phyloP scores from a whole-genome alignment of 495 filamentous ascomycete species.

The Penicillium parvum region DNA sequence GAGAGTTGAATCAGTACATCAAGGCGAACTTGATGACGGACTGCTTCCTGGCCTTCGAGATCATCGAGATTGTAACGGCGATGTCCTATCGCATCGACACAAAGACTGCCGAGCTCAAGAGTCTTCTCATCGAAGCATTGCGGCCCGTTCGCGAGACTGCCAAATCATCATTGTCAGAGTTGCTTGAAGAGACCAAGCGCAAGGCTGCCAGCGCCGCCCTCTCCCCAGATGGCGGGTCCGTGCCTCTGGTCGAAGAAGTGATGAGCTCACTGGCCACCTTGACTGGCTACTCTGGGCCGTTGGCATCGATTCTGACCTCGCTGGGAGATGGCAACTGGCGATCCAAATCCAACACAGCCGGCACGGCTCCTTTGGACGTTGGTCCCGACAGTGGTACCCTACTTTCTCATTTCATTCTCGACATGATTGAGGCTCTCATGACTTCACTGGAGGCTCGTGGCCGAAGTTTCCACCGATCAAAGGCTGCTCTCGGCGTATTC shows the following conservation, averaged over 20 bases:
- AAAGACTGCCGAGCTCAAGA: slow-evolving; percentile 81
- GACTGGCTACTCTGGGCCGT: slow-evolving; percentile 79
- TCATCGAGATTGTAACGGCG: slow-evolving; percentile 83
- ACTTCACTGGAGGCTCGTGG: slow-evolving; percentile 71
- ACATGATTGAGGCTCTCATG: slow-evolving; percentile 80
- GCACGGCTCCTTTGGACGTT: slow-evolving; percentile 73
- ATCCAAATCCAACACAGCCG: slow-evolving; percentile 52
- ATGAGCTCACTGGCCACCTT: slow-evolving; percentile 85
- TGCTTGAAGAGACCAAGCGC: slow-evolving; percentile 82
- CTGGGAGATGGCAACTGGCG: slow-evolving; percentile 90
- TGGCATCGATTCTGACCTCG: slow-evolving; percentile 85
- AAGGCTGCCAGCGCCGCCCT: slow-evolving; percentile 58
- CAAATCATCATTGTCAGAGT: slow-evolving; percentile 74
- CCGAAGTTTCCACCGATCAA: slow-evolving; percentile 68
- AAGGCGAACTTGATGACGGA: slow-evolving; percentile 82
- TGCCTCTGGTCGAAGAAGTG: slow-evolving; percentile 74
- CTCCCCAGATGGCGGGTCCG: slow-evolving; percentile 71
- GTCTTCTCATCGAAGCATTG: slow-evolving; percentile 74
- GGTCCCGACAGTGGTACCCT: slow-evolving; percentile 85
- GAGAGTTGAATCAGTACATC: slow-evolving; percentile 86
- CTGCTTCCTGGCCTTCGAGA: slow-evolving; percentile 94
- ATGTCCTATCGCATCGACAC: slow-evolving; percentile 75
- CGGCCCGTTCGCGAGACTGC: slow-evolving; percentile 89
- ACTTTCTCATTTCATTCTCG: slow-evolving; percentile 79
- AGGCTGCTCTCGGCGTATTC: slow-evolving; percentile 79